These are phyloP conservation scores for Gliomastix tumulicola DNA, from an alignment of 2,329 filamentous ascomycete genomes.

Conservation along the genomic window DNA sequence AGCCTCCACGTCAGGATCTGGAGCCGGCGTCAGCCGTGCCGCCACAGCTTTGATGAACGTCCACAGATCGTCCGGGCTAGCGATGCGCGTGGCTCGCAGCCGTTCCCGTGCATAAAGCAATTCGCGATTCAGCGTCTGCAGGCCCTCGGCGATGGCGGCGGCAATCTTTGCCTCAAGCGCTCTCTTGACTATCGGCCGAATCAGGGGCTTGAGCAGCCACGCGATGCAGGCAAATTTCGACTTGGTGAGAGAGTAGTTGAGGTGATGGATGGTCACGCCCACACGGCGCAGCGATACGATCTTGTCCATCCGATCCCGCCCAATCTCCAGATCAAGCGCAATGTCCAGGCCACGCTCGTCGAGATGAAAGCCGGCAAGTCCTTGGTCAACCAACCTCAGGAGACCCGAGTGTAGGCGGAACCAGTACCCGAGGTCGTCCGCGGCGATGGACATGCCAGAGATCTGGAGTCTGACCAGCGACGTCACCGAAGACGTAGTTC, in stretches of 20 bases:
- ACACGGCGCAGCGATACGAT: conserved; percentile 73
- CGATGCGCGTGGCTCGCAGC: conserved; percentile 76
- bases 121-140: conserved; percentile 75
- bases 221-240: conserved; percentile 71
- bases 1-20: conserved; percentile 71
- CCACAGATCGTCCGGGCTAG: conserved; percentile 67
- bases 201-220: conserved; percentile 77
- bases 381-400: conserved; percentile 70
- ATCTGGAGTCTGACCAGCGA: conserved; percentile 73
- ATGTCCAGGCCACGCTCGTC: conserved; percentile 86
- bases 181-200: conserved; percentile 74
- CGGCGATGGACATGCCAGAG: conserved; percentile 75
- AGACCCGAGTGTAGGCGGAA: conserved; percentile 71
- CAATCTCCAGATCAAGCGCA: conserved; percentile 76
- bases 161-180: conserved; percentile 75
- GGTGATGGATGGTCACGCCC: conserved; percentile 76
- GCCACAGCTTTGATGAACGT: conserved; percentile 79
- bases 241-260: conserved; percentile 69
- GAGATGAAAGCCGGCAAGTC: conserved; percentile 77
- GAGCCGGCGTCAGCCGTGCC: conserved; percentile 64
- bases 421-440: conserved; percentile 87
- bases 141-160: conserved; percentile 58
- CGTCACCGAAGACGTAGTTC: conserved; percentile 57
- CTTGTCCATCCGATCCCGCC: conserved; percentile 69
- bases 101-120: conserved; percentile 81